Percentiles rank a stretch among this genome's conserved stretches.
phyloP scores from a whole-genome alignment of 2,329 filamentous ascomycete species.

The Apiospora arundinis region DNA sequence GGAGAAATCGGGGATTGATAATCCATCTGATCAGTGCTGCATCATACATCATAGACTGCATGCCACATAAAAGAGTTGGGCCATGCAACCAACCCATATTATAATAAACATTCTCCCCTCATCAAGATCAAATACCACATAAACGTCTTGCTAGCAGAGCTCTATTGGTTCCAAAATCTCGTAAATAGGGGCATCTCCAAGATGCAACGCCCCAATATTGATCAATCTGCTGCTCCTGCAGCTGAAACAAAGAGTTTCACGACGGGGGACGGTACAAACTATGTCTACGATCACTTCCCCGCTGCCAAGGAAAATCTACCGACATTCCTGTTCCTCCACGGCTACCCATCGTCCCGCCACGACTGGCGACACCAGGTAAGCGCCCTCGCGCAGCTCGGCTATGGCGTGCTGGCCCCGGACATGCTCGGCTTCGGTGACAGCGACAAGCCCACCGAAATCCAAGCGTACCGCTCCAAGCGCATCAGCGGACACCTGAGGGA shows the following conservation, averaged over 20 bases:
- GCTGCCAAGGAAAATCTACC: constrained; percentile 24
- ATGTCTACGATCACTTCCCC: constrained; percentile 27
- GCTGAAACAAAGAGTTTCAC: not conserved
- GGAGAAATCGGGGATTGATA: too few relatives aligned
- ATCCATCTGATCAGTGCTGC: too few relatives aligned
- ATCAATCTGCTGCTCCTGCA: not conserved
- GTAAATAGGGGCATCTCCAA: not conserved
- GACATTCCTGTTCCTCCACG: constrained; percentile 32
- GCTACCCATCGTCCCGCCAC: constrained; percentile 29
- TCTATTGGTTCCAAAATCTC: not conserved
- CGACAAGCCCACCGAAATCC: constrained; percentile 36
- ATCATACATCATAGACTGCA: too few relatives aligned
- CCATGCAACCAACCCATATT: too few relatives aligned
- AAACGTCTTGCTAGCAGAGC: not conserved
- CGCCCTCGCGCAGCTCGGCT: constrained; percentile 42
- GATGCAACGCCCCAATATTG: not conserved
- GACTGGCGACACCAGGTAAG: constrained; percentile 37
- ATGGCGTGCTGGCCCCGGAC: constrained; percentile 51
- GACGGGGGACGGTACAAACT: constrained; percentile 27
- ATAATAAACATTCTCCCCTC: too few relatives aligned
- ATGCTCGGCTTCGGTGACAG: constrained; percentile 47
- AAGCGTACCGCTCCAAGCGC: constrained; percentile 37
- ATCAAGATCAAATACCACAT: too few relatives aligned
- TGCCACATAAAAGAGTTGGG: too few relatives aligned
- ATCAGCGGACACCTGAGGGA: constrained; percentile 43